phyloP scores from a whole-genome alignment of 306 rosid species.

The Acacia confusa region DNA sequence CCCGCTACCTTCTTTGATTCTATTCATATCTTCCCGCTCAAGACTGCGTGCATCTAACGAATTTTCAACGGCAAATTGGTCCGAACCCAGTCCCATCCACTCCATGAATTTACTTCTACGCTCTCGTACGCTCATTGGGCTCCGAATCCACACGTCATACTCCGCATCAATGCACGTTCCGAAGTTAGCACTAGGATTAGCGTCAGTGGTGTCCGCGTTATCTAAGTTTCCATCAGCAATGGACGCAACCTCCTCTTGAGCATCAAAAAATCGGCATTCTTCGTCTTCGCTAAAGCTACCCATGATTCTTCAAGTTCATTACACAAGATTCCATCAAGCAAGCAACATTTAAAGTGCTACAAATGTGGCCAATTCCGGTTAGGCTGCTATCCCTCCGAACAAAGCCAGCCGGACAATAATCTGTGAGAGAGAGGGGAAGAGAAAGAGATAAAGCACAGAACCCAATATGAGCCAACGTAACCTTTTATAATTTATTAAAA shows the following conservation, averaged over 20 bases:
- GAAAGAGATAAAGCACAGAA: constrained; percentile 32
- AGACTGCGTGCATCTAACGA: constrained; percentile 30
- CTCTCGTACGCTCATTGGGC: constrained; percentile 73
- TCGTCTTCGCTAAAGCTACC: constrained; percentile 70
- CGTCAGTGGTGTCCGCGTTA: constrained; percentile 31
- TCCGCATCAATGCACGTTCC: constrained; percentile 37
- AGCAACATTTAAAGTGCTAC: constrained; percentile 53
- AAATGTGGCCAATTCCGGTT: constrained; percentile 47
- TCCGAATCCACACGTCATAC: constrained; percentile 69
- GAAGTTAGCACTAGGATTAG: constrained; percentile 30
- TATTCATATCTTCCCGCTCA: constrained; percentile 40
- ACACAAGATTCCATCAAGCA: constrained; percentile 72
- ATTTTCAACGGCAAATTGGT: constrained; percentile 32
- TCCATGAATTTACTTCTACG: constrained; percentile 63
- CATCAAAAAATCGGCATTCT: constrained; percentile 74
- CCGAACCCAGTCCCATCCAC: constrained; percentile 59
- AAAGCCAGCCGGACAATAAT: constrained; percentile 49
- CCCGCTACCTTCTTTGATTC: constrained; percentile 42
- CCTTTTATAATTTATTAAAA: constrained; percentile 34
- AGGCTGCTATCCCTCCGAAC: constrained; percentile 42
- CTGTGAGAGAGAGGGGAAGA: background rate
- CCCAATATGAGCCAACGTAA: constrained; percentile 59
- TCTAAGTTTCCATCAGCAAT: constrained; percentile 46
- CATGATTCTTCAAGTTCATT: constrained; percentile 71
- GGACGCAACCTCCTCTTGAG: constrained; percentile 71